A percentile compares a stretch with the other conserved stretches of the same genome.
Conservation (phyloP, 306 rosid genomes). For the Pyrus communis region DNA sequence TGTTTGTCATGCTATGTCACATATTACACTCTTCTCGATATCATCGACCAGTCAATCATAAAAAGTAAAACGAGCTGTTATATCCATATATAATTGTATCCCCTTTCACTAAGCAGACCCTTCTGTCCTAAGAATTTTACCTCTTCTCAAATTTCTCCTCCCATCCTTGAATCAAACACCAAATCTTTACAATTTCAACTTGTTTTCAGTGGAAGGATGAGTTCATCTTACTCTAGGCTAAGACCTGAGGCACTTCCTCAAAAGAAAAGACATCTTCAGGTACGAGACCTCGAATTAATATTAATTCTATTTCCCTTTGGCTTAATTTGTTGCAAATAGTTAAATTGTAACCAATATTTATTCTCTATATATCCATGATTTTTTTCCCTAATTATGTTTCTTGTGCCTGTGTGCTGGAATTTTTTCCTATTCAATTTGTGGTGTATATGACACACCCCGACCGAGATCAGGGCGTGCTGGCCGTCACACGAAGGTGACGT, state of each 20-base stretch:
- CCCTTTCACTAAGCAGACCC: not conserved
- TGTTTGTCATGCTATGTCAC: not conserved
- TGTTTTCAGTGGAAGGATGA: not conserved
- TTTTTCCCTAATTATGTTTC: not conserved
- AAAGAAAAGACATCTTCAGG: not conserved
- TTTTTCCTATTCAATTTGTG: not conserved
- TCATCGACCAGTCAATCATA: not conserved
- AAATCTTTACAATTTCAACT: not conserved
- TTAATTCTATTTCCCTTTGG: not conserved
- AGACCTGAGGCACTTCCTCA: not conserved
- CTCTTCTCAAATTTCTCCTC: not conserved
- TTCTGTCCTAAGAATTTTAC: not conserved
- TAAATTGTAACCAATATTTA: not conserved
- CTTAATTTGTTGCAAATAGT: not conserved
- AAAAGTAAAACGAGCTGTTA: not conserved
- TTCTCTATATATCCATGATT: not conserved
- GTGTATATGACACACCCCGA: too few relatives aligned
- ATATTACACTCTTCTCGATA: not conserved
- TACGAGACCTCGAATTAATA: not conserved
- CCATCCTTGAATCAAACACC: not conserved
- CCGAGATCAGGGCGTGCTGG: too few relatives aligned
- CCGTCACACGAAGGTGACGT: too few relatives aligned
- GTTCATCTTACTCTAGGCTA: not conserved
- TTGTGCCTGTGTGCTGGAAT: not conserved
- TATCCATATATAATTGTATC: not conserved